These are phyloP conservation scores for Scutellaria baicalensis DNA, from an alignment of 257 asterid species.

Conservation along the genomic window DNA sequence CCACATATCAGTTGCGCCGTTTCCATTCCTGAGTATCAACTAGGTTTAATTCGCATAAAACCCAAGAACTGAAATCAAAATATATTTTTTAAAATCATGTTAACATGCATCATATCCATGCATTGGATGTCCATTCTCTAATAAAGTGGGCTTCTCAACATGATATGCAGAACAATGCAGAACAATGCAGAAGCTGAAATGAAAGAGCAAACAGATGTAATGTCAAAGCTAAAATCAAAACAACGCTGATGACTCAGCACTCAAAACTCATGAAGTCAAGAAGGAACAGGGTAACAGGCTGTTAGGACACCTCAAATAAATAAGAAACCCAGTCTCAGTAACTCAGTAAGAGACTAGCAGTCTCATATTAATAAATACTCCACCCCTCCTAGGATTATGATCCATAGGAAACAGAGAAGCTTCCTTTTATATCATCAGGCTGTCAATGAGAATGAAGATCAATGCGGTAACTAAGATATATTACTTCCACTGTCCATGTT, in stretches of 20 bases:
- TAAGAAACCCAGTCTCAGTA: neutral
- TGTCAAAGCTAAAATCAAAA: neutral
- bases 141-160: neutral
- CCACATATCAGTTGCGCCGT: conserved; percentile 91
- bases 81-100: neutral
- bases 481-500: neutral
- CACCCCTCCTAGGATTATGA: neutral
- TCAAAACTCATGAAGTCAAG: neutral
- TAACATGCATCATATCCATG: neutral
- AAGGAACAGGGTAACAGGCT: neutral
- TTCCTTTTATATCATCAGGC: neutral
- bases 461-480: neutral
- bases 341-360: neutral
- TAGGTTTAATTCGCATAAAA: conserved; percentile 12
- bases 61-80: conserved; percentile 1
- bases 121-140: neutral
- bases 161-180: neutral
- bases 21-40: conserved; percentile 57
- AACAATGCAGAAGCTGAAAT: neutral
- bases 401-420: neutral
- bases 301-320: neutral
- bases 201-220: neutral
- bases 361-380: neutral
- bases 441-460: neutral
- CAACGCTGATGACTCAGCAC: neutral